Evolutionary conservation across 192 early-diverging fungal genomes (phyloP), one percentile per base, ranked within the genome.

Genomic region (Coemansia aciculifera): DNA sequence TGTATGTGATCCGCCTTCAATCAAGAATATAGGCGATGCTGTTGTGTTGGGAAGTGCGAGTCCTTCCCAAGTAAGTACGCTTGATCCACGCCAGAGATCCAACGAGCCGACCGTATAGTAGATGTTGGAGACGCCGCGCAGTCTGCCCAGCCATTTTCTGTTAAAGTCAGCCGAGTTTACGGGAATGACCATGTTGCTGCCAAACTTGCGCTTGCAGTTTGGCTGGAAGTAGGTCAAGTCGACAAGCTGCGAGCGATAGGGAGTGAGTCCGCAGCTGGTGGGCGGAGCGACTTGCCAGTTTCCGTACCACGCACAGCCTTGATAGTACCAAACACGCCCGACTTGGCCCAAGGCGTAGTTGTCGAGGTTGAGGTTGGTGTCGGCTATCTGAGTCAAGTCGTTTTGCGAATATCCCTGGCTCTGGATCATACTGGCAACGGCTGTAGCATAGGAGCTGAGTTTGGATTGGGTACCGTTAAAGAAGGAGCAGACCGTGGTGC

Each of bases 231-330:
- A 81, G 15, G 43, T 57, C 5, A 81, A 40, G 29, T 81, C 70
- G 12, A 75, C 70, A 42, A 72, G 66, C 23, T 59, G 44, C n/a
- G 77, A 68, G 51, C 65, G 73, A 61, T 81, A 82, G 11, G 59
- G 51, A 49, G 73, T 61, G 34, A 77, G 61, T 13, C 72, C 66
- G 1, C 77, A 68, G 42, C 51, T 57, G 15, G 46, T 66, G 0
- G 76, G 68, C 1, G 74, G 59, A 32, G 76, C 73, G 21, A 68
- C 66, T 64, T 86, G 87, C 57, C 85, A 86, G 72, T 88, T 89
- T 0, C 86, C 89, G 31, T 86, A 85, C 75, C 89, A 87, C 57
- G 80, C 87, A 54, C 89, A 91, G 19, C 67, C 77, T 52, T 89
- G 89, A 59, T 85, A 91, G 36, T 77, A 79, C 84, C 84, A 86